A percentile compares a stretch with the other conserved stretches of the same genome.
phyloP scores from a whole-genome alignment of 2,329 filamentous ascomycete species.

The Lachnellula cervina region DNA sequence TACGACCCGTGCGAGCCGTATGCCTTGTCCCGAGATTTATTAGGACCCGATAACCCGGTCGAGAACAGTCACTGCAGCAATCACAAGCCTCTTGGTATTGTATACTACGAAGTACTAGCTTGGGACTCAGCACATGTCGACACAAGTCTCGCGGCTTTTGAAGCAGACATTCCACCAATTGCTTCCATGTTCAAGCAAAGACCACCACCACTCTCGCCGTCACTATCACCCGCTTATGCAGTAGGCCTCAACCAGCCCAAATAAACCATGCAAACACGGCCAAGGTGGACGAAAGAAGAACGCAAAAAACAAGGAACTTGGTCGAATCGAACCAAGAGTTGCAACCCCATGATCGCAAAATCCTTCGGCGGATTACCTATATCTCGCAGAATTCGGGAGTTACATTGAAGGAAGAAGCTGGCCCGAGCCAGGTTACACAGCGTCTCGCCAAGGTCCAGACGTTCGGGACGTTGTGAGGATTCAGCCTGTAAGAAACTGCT shows the following conservation, averaged over 20 bases:
- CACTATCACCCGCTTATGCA: neutral
- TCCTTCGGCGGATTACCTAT: neutral
- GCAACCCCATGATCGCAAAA: neutral
- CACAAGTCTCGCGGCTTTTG: neutral
- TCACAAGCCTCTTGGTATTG: neutral
- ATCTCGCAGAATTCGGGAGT: neutral
- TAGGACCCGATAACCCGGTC: conserved; percentile 7
- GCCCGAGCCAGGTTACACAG: conserved; percentile 1
- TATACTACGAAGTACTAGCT: neutral
- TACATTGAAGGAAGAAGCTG: neutral
- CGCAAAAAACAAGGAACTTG: neutral
- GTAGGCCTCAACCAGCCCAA: neutral
- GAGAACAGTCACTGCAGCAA: neutral
- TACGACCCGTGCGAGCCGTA: conserved; percentile 1
- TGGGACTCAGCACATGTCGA: neutral
- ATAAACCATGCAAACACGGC: neutral
- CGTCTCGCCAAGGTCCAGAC: conserved; percentile 7
- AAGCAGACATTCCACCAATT: neutral
- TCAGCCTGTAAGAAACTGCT: neutral
- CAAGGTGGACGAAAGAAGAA: no score
- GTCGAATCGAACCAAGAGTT: neutral
- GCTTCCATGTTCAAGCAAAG: no score
- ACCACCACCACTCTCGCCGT: neutral
- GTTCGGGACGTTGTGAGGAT: neutral
- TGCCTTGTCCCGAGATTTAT: neutral